phyloP scores from a whole-genome alignment of 192 early-diverging fungal genomes.

The Paraglomus occultum region DNA sequence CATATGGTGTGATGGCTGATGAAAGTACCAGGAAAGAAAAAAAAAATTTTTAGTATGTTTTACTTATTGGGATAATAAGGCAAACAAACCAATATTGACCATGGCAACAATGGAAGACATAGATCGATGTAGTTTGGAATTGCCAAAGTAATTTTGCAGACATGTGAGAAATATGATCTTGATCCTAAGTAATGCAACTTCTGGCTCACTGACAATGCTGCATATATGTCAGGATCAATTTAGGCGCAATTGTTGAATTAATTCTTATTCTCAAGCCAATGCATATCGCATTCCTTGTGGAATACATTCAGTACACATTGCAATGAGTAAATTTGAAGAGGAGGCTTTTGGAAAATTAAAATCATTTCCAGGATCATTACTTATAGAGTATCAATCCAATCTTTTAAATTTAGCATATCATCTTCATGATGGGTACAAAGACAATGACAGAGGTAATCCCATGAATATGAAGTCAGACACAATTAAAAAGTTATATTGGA shows the following conservation, averaged over 20 bases:
- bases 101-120: not conserved
- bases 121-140: not conserved
- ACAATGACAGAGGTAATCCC: not conserved
- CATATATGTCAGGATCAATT: conserved; percentile 1
- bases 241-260: not conserved
- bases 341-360: conserved; percentile 1
- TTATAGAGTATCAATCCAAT: conserved; percentile 5
- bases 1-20: not conserved
- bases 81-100: not conserved
- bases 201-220: conserved; percentile 2
- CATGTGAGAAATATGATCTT: not conserved
- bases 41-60: conserved; percentile 1
- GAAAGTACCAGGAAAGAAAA: not conserved
- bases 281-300: not conserved
- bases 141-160: not conserved
- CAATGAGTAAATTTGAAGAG: conserved; percentile 8
- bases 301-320: conserved; percentile 15
- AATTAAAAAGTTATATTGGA: not conserved
- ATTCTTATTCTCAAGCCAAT: not conserved
- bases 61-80: not conserved
- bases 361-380: not conserved
- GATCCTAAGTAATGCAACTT: not conserved
- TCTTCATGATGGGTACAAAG: conserved; percentile 2
- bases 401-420: conserved; percentile 4
- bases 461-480: not conserved